Conservation (phyloP, 2,329 filamentous ascomycete genomes). For the Cytospora paraplurivora region DNA sequence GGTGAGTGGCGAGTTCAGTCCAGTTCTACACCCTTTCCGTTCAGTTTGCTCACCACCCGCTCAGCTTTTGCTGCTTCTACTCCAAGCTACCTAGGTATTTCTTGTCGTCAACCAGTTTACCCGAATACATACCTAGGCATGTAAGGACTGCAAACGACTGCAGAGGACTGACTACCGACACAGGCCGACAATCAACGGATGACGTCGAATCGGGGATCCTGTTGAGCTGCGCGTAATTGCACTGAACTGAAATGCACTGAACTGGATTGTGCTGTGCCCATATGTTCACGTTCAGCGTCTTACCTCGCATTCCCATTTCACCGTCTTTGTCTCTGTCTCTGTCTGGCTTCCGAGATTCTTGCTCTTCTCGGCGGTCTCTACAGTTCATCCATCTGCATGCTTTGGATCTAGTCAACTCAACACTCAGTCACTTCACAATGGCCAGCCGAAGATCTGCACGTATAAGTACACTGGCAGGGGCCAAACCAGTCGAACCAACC, state of each 20-base stretch:
- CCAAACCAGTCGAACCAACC: slow-evolving; percentile 24
- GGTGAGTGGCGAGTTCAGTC: too few relatives aligned
- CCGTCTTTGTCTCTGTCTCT: not conserved
- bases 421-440: slow-evolving; percentile 31
- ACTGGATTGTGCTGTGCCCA: not conserved
- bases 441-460: slow-evolving; percentile 42
- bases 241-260: not conserved
- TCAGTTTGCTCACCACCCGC: not conserved
- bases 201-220: slow-evolving; percentile 14
- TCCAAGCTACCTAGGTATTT: too few relatives aligned
- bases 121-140: not conserved
- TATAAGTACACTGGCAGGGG: slow-evolving; percentile 39
- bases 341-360: not conserved
- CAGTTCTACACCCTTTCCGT: not conserved
- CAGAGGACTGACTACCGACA: not conserved
- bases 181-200: slow-evolving; percentile 1
- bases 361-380: not conserved
- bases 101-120: not conserved
- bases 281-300: not conserved
- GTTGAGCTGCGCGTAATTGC: not conserved
- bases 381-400: not conserved
- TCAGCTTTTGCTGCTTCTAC: not conserved
- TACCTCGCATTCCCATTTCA: not conserved
- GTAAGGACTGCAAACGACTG: not conserved
- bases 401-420: not conserved